Percentiles rank a stretch among this genome's conserved stretches.
Conservation (phyloP, 768 basidiomycete species). For the Sutorius australiensis region DNA sequence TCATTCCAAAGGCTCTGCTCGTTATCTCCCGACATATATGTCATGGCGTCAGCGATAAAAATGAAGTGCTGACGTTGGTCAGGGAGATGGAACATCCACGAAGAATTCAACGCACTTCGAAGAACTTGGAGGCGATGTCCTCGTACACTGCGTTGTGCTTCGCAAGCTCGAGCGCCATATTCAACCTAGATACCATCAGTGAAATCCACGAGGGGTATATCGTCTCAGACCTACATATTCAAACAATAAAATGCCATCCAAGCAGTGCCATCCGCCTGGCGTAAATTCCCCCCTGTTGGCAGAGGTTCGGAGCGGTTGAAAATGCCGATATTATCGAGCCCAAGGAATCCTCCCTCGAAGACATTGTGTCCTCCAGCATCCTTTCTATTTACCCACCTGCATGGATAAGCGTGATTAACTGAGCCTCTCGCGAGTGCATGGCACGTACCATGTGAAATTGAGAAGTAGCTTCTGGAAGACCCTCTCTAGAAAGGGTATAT, state of each 20-base stretch:
- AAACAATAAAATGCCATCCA: slow-evolving; percentile 99
- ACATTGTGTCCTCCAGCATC: slow-evolving; percentile 93
- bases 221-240: slow-evolving; percentile 66
- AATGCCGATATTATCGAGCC: slow-evolving; percentile 95
- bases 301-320: slow-evolving; percentile 98
- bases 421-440: neutral
- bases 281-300: slow-evolving; percentile 89
- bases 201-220: neutral
- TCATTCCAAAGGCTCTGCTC: slow-evolving; percentile 92
- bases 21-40: slow-evolving; percentile 74
- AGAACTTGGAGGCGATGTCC: slow-evolving; percentile 98
- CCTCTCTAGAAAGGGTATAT: slow-evolving; percentile 88
- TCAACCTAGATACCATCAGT: slow-evolving; percentile 56
- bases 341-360: slow-evolving; percentile 97
- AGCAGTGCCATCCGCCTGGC: slow-evolving; percentile 97
- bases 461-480: slow-evolving; percentile 97
- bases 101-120: slow-evolving; percentile 51
- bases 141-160: slow-evolving; percentile 98
- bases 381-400: slow-evolving; percentile 97
- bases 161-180: slow-evolving; percentile 94
- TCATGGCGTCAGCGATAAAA: slow-evolving; percentile 99
- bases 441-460: slow-evolving; percentile 88
- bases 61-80: slow-evolving; percentile 75
- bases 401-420: slow-evolving; percentile 1
- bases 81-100: slow-evolving; percentile 3